Base-by-base conservation (phyloP, 495 filamentous ascomycete species). In the Choiromyces venosus region DNA sequence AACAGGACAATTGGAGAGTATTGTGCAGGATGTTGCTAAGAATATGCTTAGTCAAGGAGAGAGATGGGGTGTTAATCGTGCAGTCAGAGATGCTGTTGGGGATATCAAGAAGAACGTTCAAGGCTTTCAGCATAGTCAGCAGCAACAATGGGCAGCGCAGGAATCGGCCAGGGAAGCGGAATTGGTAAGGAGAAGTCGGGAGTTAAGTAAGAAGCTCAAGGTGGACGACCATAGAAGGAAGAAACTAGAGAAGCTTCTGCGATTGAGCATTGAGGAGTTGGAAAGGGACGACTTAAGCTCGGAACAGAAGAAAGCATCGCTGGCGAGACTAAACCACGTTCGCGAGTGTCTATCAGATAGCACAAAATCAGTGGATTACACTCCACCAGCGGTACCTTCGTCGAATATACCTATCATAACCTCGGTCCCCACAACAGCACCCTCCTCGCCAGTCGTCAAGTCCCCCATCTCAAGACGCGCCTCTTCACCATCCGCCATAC, bases 11-110 rank as follows among this genome's bases (percentile, higher is more conserved):
- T 84, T 97, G 21, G 94, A 98, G 82, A 84, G 87, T 0, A 81
- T 99, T 1, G 85, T 99, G 42, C 92, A 94, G 78, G 92, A 93
- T 52, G 93, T 95, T 18, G 93, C 94, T 6, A 90, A 91, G 77
- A 90, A 89, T 52, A 89, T 98, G 21, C 88, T 96, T 70, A 89
- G 91, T 66, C 88, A 90, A 12, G 89, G 94, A 56, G 94, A 97
- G 80, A 88, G 89, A 71, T 92, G 94, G 82, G 93, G 94, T 4
- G 90, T 98, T 39, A 93, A 93, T 74, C 92, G 93, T 82, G 93
- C 92, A 16, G 91, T 99, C 16, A 89, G 94, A 29, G 93, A 94
- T 73, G 94, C 95, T 6, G 88, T 97, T 71, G 92, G 87, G 19
- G 93, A 97, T 83, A 91, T 94, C 4, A 87, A 86, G 74, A 90